Base-by-base conservation (phyloP, 2,329 filamentous ascomycete species). In the Pezicula neosporulosa region DNA sequence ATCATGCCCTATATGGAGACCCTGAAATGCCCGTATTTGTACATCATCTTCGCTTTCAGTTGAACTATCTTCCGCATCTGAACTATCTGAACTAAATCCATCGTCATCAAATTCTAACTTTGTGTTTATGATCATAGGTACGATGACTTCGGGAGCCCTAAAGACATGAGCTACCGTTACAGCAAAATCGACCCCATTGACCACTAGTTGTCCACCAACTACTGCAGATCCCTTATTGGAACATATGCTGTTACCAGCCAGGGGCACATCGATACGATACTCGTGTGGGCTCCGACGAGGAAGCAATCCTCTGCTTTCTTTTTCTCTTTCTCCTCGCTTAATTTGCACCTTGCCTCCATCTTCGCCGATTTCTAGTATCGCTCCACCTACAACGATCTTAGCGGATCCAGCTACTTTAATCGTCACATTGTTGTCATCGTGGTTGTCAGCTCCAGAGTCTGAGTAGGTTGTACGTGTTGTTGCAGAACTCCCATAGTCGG, bases 281-380 rank as follows among this genome's bases (percentile, higher is more conserved):
- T 30, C 28, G 28, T 30, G 4, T 5, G 9, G 28, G 28, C 4
- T 30, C 28, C 10, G 4, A 8, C 28, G 28, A 8, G 28, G 28
- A 30, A 30, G 28, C 6, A 30, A 30, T 12, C 28, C 58, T 28
- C 27, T 27, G 38, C 46, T 44, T 24, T 62, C 54, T 41, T 55
- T 60, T 50, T 54, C 53, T 46, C 35, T 44, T 49, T 45, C 6
- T 49, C 54, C 38, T 53, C 68, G 61, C 44, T 72, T 72, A 56
- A 83, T 77, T 56, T 77, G 82, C 58, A 86, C 80, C 60, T 83
- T 81, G 21, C 81, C 80, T 36, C 81, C 81, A 46, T 82, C 77
- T 37, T 52, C 65, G 6, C 42, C 70, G 62, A 79, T 83, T 58
- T 80, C 75, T 59, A 86, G 82, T 63, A 82, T 77, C 9, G 81